These are phyloP conservation scores for Tricholoma furcatifolium DNA, from an alignment of 768 basidiomycete genomes.

Conservation along the genomic window DNA sequence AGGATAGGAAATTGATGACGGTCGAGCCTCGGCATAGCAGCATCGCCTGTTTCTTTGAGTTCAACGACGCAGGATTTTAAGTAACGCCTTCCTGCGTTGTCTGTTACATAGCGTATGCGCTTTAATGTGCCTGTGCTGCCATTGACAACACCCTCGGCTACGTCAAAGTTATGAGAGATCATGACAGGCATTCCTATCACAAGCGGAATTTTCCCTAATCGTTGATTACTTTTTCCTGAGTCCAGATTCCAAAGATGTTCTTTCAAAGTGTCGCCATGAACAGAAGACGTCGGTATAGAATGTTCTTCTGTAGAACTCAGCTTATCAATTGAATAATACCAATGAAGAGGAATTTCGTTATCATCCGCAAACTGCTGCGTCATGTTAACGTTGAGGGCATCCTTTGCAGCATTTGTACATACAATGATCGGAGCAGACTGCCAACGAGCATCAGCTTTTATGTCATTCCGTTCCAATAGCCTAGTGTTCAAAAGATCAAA, in stretches of 20 bases:
- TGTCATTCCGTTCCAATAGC: too few relatives aligned
- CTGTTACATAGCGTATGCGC: constrained; percentile 15
- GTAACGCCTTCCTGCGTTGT: background rate
- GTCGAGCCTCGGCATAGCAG: background rate
- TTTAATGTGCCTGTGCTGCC: constrained; percentile 22
- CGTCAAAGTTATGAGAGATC: constrained; percentile 29
- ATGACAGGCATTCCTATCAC: constrained; percentile 33
- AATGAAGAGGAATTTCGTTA: constrained; percentile 1
- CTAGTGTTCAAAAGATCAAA: background rate
- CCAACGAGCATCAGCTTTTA: too few relatives aligned
- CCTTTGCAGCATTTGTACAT: too few relatives aligned
- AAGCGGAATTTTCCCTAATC: constrained; percentile 12
- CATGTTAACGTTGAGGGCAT: too few relatives aligned
- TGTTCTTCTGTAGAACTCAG: background rate
- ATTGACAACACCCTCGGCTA: constrained; percentile 28
- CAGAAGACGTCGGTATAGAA: background rate
- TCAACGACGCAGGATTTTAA: background rate
- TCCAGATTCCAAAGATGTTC: background rate
- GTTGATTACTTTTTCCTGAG: constrained; percentile 2
- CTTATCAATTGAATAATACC: constrained; percentile 13
- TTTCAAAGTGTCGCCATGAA: background rate
- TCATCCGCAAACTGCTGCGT: background rate
- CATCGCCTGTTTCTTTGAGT: background rate
- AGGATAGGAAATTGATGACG: background rate
- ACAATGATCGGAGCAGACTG: too few relatives aligned